These are phyloP conservation scores for Apocynum venetum DNA, from an alignment of 257 asterid genomes.

Conservation along the genomic window DNA sequence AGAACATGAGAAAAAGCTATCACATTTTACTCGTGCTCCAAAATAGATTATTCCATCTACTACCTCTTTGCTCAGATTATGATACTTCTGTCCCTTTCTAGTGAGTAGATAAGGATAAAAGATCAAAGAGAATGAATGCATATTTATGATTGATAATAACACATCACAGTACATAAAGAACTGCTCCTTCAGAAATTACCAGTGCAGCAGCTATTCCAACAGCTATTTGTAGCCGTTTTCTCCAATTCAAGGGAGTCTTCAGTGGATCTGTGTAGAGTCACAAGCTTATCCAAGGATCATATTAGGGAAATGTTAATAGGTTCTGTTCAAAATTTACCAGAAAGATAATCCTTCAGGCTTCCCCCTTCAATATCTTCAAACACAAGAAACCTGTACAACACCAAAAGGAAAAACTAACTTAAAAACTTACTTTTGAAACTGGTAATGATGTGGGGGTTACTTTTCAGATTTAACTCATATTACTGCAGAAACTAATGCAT, in stretches of 20 bases:
- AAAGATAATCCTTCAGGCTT: constrained; percentile 76
- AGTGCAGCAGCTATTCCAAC: constrained; percentile 81
- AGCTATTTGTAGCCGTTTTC: constrained; percentile 73
- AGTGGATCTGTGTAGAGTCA: constrained; percentile 59
- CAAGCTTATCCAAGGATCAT: constrained; percentile 9
- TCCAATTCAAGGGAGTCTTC: constrained; percentile 90
- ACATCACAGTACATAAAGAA: neutral
- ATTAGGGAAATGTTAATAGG: neutral
- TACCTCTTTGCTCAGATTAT: neutral
- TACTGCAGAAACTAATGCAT: neutral
- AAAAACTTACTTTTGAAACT: neutral
- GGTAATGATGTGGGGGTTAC: neutral
- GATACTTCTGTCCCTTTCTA: neutral
- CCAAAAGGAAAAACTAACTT: neutral
- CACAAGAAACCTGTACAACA: constrained; percentile 56
- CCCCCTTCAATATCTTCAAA: constrained; percentile 66
- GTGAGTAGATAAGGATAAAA: neutral
- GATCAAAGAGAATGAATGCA: neutral
- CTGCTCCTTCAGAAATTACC: constrained; percentile 42
- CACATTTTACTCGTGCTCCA: neutral
- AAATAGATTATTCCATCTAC: neutral
- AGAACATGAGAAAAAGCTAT: neutral
- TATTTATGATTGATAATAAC: neutral
- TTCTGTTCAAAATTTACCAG: constrained; percentile 44
- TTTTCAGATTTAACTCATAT: neutral